These are phyloP conservation scores for Mortierella sp. DNA, from an alignment of 371 early-diverging fungal species.

Conservation along the genomic window DNA sequence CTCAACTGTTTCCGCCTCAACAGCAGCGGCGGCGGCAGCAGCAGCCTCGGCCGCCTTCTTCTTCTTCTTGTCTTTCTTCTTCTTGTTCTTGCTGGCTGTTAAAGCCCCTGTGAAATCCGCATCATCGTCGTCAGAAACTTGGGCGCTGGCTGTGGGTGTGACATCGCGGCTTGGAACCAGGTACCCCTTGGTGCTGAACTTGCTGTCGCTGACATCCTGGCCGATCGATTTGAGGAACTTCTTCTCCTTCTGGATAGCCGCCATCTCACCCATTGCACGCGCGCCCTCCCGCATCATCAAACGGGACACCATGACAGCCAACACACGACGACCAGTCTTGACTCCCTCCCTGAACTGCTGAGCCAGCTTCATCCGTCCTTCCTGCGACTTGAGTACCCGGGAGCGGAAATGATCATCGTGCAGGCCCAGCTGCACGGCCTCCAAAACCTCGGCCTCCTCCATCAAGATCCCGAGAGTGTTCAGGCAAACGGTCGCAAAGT, in stretches of 20 bases:
- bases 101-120: slow-evolving; percentile 20
- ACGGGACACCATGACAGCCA: slow-evolving; percentile 78
- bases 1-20: neutral
- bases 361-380: slow-evolving; percentile 68
- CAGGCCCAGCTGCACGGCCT: slow-evolving; percentile 68
- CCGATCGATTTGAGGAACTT: slow-evolving; percentile 71
- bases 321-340: slow-evolving; percentile 74
- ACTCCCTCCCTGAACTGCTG: slow-evolving; percentile 78
- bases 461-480: slow-evolving; percentile 76
- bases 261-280: slow-evolving; percentile 75
- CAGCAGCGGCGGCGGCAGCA: slow-evolving; percentile 28
- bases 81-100: slow-evolving; percentile 49
- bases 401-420: slow-evolving; percentile 61
- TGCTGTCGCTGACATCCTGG: slow-evolving; percentile 40
- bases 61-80: slow-evolving; percentile 66
- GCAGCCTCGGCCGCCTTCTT: slow-evolving; percentile 58
- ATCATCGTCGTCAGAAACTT: slow-evolving; percentile 55
- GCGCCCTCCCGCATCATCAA: slow-evolving; percentile 80
- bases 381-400: slow-evolving; percentile 65
- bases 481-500: slow-evolving; percentile 66
- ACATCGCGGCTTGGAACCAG: slow-evolving; percentile 35
- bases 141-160: slow-evolving; percentile 47
- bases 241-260: slow-evolving; percentile 78
- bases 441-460: slow-evolving; percentile 80
- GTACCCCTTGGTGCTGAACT: slow-evolving; percentile 41